These are phyloP conservation scores for Melanomma pulvis-pyrius DNA, from an alignment of 495 filamentous ascomycete species.

Conservation along the genomic window DNA sequence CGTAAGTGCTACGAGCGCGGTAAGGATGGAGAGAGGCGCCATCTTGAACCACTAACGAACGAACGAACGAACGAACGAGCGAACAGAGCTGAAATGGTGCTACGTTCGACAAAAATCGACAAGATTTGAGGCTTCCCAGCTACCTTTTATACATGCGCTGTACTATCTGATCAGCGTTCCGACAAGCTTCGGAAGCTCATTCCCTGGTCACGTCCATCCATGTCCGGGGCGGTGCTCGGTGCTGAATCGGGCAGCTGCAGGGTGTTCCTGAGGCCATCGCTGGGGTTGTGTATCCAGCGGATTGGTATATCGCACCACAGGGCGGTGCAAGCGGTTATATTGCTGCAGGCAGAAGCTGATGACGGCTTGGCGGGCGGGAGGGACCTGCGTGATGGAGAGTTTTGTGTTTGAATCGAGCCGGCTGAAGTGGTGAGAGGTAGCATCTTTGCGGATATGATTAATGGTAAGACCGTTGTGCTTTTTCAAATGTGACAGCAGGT, in stretches of 20 bases:
- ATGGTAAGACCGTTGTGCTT: too few species aligned
- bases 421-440: background rate
- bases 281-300: background rate
- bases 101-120: background rate
- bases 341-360: background rate
- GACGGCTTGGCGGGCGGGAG: background rate
- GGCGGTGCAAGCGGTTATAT: background rate
- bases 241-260: background rate
- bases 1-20: constrained; percentile 2
- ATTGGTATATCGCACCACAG: background rate
- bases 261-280: background rate
- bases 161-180: background rate
- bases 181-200: background rate
- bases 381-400: background rate
- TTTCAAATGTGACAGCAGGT: too few species aligned
- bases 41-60: constrained; percentile 18
- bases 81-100: background rate
- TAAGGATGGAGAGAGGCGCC: constrained; percentile 4
- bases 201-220: background rate
- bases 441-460: too few species aligned
- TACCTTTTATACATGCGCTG: background rate
- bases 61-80: too few species aligned
- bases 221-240: background rate
- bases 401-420: background rate
- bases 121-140: background rate